These are phyloP conservation scores for Tricholoma sp. DNA, from an alignment of 768 basidiomycete species.

Conservation along the genomic window DNA sequence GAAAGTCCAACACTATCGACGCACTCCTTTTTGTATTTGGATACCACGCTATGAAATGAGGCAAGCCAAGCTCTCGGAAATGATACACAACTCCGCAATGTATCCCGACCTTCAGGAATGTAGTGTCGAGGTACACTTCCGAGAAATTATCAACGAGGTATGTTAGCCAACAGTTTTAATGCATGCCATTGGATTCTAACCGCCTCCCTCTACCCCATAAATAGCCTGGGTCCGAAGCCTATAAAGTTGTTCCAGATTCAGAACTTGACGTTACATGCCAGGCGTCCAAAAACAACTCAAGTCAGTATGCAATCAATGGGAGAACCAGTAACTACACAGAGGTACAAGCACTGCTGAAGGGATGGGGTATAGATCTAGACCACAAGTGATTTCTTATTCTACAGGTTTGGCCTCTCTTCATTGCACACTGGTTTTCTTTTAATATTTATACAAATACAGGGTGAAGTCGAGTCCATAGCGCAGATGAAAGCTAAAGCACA, in stretches of 20 bases:
- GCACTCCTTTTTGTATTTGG: conserved; percentile 97
- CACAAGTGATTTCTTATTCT: conserved; percentile 98
- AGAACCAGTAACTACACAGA: conserved; percentile 75
- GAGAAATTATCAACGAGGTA: conserved; percentile 91
- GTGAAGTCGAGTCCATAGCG: conserved; percentile 97
- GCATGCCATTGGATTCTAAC: background rate
- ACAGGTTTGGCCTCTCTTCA: conserved; percentile 49
- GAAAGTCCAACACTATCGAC: conserved; percentile 98
- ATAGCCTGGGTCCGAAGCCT: conserved; percentile 88
- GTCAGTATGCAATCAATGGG: conserved; percentile 89
- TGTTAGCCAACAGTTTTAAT: conserved; percentile 13
- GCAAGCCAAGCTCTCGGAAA: conserved; percentile 91
- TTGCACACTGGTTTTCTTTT: background rate
- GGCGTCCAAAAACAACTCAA: conserved; percentile 85
- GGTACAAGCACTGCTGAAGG: conserved; percentile 86
- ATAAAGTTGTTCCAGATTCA: conserved; percentile 75
- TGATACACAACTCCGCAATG: conserved; percentile 94
- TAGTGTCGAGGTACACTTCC: conserved; percentile 94
- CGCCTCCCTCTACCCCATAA: conserved; percentile 43
- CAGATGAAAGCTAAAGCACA: conserved; percentile 98
- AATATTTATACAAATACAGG: conserved; percentile 41
- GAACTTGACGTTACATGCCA: conserved; percentile 81
- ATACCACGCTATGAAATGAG: conserved; percentile 95
- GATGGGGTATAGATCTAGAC: conserved; percentile 91
- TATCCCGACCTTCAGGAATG: conserved; percentile 83